Evolutionary conservation across 257 asterid species (phyloP).

Genomic region (Agastache rugosa): DNA sequence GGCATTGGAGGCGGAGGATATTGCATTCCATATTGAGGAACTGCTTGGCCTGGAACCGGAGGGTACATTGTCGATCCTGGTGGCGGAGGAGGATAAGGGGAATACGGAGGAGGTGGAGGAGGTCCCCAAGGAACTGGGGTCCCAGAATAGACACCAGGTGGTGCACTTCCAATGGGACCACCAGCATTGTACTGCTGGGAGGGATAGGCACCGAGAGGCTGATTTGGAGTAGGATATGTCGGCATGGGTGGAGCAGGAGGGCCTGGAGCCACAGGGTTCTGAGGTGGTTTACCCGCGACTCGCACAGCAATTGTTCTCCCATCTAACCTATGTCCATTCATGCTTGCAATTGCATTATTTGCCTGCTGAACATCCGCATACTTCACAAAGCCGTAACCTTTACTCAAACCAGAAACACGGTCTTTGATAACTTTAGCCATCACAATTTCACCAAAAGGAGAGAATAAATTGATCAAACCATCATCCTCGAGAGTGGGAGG

Average conservation of each 20-base stretch:
- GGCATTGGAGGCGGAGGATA: slow-evolving; percentile 77
- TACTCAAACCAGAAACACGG: slow-evolving; percentile 72
- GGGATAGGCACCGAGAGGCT: slow-evolving; percentile 68
- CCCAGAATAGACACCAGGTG: slow-evolving; percentile 64
- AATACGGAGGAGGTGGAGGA: slow-evolving; percentile 67
- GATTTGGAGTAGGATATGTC: slow-evolving; percentile 65
- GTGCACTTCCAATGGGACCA: slow-evolving; percentile 66
- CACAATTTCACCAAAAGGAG: slow-evolving; percentile 89
- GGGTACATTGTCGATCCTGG: slow-evolving; percentile 80
- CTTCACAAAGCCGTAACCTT: slow-evolving; percentile 96
- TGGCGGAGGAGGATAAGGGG: slow-evolving; percentile 79
- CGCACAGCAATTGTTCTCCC: slow-evolving; percentile 97
- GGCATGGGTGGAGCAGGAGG: slow-evolving; percentile 78
- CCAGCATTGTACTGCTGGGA: slow-evolving; percentile 82
- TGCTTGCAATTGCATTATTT: slow-evolving; percentile 81
- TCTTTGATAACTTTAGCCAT: slow-evolving; percentile 98
- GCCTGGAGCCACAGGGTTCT: slow-evolving; percentile 83
- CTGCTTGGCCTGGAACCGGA: slow-evolving; percentile 60
- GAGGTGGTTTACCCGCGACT: slow-evolving; percentile 94
- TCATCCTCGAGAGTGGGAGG: slow-evolving; percentile 95
- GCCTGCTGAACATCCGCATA: slow-evolving; percentile 88
- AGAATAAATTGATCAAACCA: slow-evolving; percentile 75
- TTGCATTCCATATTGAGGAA: slow-evolving; percentile 67
- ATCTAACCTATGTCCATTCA: slow-evolving; percentile 91
- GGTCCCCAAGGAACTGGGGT: slow-evolving; percentile 82